Base-by-base conservation (phyloP, 345 rosid genomes). In the Gynandropsis gynandra region DNA sequence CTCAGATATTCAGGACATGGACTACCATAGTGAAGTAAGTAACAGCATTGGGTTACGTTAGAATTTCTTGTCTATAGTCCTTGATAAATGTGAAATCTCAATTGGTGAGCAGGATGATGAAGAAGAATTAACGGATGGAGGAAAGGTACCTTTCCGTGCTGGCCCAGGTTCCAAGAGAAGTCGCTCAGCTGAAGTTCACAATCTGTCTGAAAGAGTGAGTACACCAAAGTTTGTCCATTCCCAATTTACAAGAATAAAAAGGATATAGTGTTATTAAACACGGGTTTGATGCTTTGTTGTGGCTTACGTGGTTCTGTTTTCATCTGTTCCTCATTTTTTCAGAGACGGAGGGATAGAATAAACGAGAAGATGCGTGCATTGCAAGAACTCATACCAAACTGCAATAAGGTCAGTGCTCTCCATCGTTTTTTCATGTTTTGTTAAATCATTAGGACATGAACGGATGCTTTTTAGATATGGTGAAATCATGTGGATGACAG, bases 111-210 rank as follows among this genome's bases (percentile, higher is more conserved):
- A 86, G 96, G 96, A 81, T 58, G 68, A 43, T 50, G 94, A 83
- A 66, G 96, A 79, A 61, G 94, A 89, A 65, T 72, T 73, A 7
- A 62, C 69, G 4, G 67, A 69, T 45, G 73, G 40, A 47, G 74
- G 80, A 63, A 81, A 76, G 43, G 62, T 61, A 54, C 57, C 80
- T 33, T 42, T 61, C 55, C 66, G 70, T 71, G 65, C 66, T 9
- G 79, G 79, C 39, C 20, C 40, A 9, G 78, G 86, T 39, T 76
- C 78, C 38, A 86, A 79, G 77, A 83, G 90, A 70, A 83, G 86
- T 68, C 86, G 94, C 61, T 85, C 96, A 8, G 94, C 97, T 1
- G 95, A 83, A 76, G 95, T 89, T 40, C 97, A 89, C 72, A 89
- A 86, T 64, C 70, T 89, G 44, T 89, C 97, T 52, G 97, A 89